These are phyloP conservation scores for Hanseniaspora sp. DNA, from an alignment of 1,139 yeast species.

Conservation along the genomic window DNA sequence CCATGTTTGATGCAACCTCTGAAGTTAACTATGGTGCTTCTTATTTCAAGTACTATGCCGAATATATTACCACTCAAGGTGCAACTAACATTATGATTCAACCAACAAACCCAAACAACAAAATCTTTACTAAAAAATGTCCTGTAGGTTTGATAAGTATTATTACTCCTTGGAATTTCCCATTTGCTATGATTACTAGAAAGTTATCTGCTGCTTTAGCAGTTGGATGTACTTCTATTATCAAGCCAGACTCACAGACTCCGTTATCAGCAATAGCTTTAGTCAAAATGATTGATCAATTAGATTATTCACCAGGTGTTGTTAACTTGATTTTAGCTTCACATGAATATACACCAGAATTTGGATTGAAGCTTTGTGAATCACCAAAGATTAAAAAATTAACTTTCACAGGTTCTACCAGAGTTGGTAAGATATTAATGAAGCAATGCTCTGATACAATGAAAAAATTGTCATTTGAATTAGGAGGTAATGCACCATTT, in stretches of 20 bases:
- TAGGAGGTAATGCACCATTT: constrained; percentile 92
- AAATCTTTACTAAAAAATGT: constrained; percentile 58
- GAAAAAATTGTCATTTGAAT: constrained; percentile 74
- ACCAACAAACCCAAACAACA: constrained; percentile 45
- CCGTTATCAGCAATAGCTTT: constrained; percentile 79
- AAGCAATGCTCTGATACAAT: constrained; percentile 62
- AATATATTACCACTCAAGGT: constrained; percentile 49
- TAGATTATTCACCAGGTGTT: constrained; percentile 82
- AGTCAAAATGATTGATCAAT: constrained; percentile 58
- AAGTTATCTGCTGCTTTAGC: constrained; percentile 87
- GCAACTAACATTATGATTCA: constrained; percentile 34
- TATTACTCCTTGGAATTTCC: constrained; percentile 94
- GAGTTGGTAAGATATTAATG: constrained; percentile 72
- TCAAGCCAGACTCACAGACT: constrained; percentile 85
- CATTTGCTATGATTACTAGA: constrained; percentile 86
- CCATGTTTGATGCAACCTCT: constrained; percentile 62
- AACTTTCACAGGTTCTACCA: constrained; percentile 85
- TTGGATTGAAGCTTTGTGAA: constrained; percentile 64
- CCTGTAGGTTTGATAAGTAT: constrained; percentile 89
- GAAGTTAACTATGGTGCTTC: constrained; percentile 70
- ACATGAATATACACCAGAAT: constrained; percentile 40
- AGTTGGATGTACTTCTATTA: constrained; percentile 81
- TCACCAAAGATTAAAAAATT: constrained; percentile 59
- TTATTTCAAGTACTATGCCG: constrained; percentile 79
- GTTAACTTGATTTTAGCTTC: constrained; percentile 54